These are phyloP conservation scores for Polyplosphaeria fusca DNA, from an alignment of 495 filamentous ascomycete species.

Conservation along the genomic window DNA sequence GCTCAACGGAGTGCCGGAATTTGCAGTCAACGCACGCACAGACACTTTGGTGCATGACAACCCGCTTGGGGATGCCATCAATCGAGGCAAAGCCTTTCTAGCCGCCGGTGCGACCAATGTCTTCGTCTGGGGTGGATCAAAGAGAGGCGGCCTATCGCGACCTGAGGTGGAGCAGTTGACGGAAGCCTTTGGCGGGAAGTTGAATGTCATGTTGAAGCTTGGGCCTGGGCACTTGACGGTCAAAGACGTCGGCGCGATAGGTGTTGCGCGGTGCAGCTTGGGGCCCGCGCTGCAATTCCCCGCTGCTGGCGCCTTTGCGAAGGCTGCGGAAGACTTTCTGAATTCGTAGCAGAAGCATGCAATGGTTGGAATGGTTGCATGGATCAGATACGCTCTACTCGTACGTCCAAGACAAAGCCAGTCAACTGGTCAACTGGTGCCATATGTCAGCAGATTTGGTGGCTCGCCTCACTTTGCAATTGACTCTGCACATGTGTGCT, in stretches of 20 bases:
- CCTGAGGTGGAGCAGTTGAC: constrained; percentile 20
- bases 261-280: constrained; percentile 32
- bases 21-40: constrained; percentile 27
- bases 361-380: too few relatives aligned
- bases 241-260: constrained; percentile 24
- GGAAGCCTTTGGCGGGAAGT: constrained; percentile 22
- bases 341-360: background rate
- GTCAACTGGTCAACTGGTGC: too few relatives aligned
- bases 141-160: constrained; percentile 14
- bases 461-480: too few relatives aligned
- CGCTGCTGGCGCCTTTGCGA: constrained; percentile 7
- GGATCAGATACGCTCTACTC: too few relatives aligned
- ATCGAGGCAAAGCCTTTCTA: constrained; percentile 28
- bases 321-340: constrained; percentile 16
- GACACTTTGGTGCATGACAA: constrained; percentile 19
- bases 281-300: constrained; percentile 23
- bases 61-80: constrained; percentile 19
- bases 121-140: constrained; percentile 30
- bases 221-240: constrained; percentile 17
- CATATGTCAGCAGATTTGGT: too few relatives aligned
- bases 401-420: too few relatives aligned
- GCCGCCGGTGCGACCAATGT: constrained; percentile 27
- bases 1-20: constrained; percentile 25
- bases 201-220: constrained; percentile 29
- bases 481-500: too few relatives aligned